Conservation (phyloP, 2,329 filamentous ascomycete species). For the Botrytis paeoniae region DNA sequence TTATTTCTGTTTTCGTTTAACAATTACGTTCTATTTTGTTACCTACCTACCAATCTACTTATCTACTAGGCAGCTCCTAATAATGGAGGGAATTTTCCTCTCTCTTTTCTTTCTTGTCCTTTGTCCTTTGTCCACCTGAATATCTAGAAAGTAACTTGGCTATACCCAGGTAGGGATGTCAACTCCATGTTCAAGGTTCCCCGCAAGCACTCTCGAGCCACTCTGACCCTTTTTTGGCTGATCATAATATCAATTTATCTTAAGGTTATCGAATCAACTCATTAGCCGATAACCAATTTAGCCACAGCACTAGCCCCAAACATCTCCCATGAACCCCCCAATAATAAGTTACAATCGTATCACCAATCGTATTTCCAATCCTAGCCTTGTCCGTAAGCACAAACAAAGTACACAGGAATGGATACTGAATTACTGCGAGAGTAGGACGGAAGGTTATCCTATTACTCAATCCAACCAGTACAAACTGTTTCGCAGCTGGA, state of each 20-base stretch:
- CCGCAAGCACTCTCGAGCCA: neutral
- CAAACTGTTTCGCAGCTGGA: neutral
- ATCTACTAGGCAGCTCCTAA: no score
- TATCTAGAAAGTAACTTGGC: neutral
- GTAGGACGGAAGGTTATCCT: neutral
- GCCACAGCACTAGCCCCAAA: conserved; percentile 6
- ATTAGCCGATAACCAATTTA: neutral
- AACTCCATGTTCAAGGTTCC: neutral
- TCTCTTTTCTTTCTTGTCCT: neutral
- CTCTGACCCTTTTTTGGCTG: neutral
- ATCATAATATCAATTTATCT: neutral
- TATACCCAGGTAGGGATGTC: neutral
- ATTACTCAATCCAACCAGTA: neutral
- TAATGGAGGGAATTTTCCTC: neutral
- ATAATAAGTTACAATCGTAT: neutral
- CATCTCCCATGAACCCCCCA: neutral
- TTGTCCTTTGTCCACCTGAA: neutral
- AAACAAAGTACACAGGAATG: neutral
- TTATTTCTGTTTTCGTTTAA: neutral
- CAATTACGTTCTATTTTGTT: no score
- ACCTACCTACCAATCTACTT: neutral
- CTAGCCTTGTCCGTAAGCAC: neutral
- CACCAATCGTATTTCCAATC: neutral
- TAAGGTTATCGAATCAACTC: neutral
- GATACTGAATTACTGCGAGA: neutral